Percentiles rank a stretch among this genome's conserved stretches.
Conservation (phyloP, 768 basidiomycete genomes). For the Exsudoporus frostii region DNA sequence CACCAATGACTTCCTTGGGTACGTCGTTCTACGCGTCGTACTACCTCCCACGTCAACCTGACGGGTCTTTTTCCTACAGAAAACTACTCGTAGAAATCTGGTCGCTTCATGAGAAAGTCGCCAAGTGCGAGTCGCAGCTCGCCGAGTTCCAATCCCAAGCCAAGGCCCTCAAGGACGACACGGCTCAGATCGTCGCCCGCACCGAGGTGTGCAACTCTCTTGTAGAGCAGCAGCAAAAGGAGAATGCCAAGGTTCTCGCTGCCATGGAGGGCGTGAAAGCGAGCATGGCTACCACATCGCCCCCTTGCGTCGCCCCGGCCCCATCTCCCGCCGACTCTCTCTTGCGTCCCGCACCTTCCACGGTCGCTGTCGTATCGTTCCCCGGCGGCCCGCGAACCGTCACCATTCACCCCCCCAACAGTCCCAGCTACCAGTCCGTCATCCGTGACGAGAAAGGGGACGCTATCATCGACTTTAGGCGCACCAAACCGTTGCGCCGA, state of each 20-base stretch:
- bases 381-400: constrained; percentile 22
- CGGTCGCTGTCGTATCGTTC: constrained; percentile 11
- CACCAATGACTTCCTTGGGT: constrained; percentile 5
- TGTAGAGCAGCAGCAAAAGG: constrained; percentile 7
- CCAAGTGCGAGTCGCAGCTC: constrained; percentile 10
- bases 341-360: neutral
- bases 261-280: neutral
- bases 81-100: constrained; percentile 7
- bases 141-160: neutral
- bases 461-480: constrained; percentile 9
- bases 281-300: neutral
- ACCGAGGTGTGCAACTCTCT: constrained; percentile 4
- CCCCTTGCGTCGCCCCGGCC: neutral
- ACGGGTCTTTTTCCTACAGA: constrained; percentile 4
- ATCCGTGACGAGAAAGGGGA: constrained; percentile 20
- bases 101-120: constrained; percentile 1
- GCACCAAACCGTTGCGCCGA: constrained; percentile 12
- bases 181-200: neutral
- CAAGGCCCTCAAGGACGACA: constrained; percentile 7
- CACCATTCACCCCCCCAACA: constrained; percentile 20
- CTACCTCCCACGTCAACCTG: neutral
- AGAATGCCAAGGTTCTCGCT: neutral
- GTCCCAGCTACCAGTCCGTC: constrained; percentile 10
- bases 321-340: neutral
- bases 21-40: neutral